Base-by-base conservation (phyloP, 169 alveolate species). In the Haemoproteus tartakovskyi region DNA sequence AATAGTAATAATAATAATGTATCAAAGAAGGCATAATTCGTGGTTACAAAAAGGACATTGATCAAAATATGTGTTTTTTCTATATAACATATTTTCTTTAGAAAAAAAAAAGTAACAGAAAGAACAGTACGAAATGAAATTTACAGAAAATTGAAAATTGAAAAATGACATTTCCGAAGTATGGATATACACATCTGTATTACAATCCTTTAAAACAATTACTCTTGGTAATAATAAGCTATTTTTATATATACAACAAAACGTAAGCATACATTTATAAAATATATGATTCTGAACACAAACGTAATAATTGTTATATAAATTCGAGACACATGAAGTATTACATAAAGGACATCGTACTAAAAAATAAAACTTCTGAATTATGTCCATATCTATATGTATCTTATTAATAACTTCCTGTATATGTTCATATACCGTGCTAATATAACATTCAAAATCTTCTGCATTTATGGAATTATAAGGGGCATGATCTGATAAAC, bases 1-100 rank as follows among this genome's bases (percentile, higher is more conserved):
- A n/a, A n/a, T n/a, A n/a, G n/a, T n/a, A n/a, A n/a, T n/a, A n/a
- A n/a, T n/a, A n/a, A n/a, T n/a, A n/a, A n/a, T n/a, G n/a, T n/a
- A n/a, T 64, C 40, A 67, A 21, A 54, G 6, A 46, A 22, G 33
- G 14, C 26, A 27, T 27, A 67, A 38, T 3, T 52, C 50, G 37
- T 40, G 64, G 19, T 54, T 67, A 14, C 82, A 67, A 52, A 67
- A 67, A 6, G 82, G 82, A 14, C 82, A 67, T 33, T 67, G 82
- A 4, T 40, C 41, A 16, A 67, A 67, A 14, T 52, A 37, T 24
- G 54, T 52, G 26, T 38, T 11, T 18, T 67, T 26, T 22, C 45
- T 22, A 43, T 40, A 67, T 46, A 67, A 51, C 8, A 9, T 4
- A 52, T 54, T 52, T 30, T 67, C 38, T 1, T 64, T 67, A 8